Evolutionary conservation across 208 protist genomes (phyloP), one percentile per base, ranked within the genome.

Genomic region (Trypanosoma scelopori): DNA sequence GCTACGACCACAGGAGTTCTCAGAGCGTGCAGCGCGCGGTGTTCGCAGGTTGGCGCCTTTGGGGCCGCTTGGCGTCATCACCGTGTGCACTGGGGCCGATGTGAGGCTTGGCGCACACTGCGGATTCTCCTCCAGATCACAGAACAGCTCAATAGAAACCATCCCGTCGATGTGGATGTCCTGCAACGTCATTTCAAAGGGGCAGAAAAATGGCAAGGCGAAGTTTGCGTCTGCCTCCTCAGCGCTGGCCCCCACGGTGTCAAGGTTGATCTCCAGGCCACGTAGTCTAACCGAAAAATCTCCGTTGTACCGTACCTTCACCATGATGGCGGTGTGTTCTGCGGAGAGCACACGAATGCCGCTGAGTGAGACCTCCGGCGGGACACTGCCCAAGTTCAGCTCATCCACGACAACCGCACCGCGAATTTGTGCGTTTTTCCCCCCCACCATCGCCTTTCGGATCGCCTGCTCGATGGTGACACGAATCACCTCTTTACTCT

Each of bases 221-320:
- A 87, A 78, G 64, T 84, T 88, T 15, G 47, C 57, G 32, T 91
- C 87, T 5, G 77, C 75, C 65, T 89, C 85, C 50, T 87, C 87
- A 12, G 60, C 71, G 53, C 74, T 79, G 15, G 79, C 60, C 42
- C 74, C 77, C 25, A 93, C 74, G 15, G 84, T 95, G 72, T 95
- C 90, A 0, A 95, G 63, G 78, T 95, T 95, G 51, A 95, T 85
- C 61, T 92, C 75, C 63, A 95, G 64, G 0, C 90, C 90, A 13
- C 80, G 74, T 51, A 95, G 56, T 30, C 81, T 85, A 46, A 95
- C 78, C 5, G 74, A 65, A 42, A 85, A 89, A 61, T 95, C 85
- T 49, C 90, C 90, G 65, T 81, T 74, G 68, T 95, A 95, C 53
- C 80, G 85, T 28, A 89, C 61, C 59, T 87, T 82, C 51, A 92